Base-by-base conservation (phyloP, 331 rosid genomes). In the Erythrophleum ivorense region DNA sequence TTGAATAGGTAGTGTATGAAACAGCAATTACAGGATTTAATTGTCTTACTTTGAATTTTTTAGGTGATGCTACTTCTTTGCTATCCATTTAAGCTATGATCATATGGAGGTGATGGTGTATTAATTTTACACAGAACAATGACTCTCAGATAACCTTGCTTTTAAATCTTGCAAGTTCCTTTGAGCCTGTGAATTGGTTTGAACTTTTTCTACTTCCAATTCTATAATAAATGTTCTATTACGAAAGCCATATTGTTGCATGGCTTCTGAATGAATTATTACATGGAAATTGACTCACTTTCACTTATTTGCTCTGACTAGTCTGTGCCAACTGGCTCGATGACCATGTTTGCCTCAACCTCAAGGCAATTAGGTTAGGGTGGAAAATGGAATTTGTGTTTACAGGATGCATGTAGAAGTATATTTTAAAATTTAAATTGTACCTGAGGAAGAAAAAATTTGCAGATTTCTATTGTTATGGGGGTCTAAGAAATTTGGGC, bases 71-170 rank as follows among this genome's bases (percentile, higher is more conserved):
- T 53, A 19, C 9, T 12, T 73, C 54, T 24, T 24, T 78, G 41
- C 19, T 57, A 33, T 72, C 53, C n/a, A 69, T 73, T 43, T 73
- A 36, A n/a, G 31, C 58, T 81, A 49, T 59, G 41, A 34, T 71
- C 60, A 19, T 33, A 46, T 46, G 13, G 1, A 13, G 3, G 50
- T 8, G 50, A 46, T 46, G 46, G 3, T 40, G 74, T 33, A 63
- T 40, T 53, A 68, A 73, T 64, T 59, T 80, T 81, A 77, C 34
- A 46, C 66, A 40, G 68, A 73, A n/a, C 46, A 63, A 21, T 52
- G 79, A 40, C 75, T 52, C 3, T 1, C 29, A 24, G 29, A 24
- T 24, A 24, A 24, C 29, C 29, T 24, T 24, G 29, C 29, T 24
- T 24, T 24, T 24, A 24, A 24, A 24, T 24, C 29, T 24, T 24